Evolutionary conservation across 2,329 filamentous ascomycete species (phyloP), one percentile per base, ranked within the genome.

Genomic region (Berkeleyomyces basicola): DNA sequence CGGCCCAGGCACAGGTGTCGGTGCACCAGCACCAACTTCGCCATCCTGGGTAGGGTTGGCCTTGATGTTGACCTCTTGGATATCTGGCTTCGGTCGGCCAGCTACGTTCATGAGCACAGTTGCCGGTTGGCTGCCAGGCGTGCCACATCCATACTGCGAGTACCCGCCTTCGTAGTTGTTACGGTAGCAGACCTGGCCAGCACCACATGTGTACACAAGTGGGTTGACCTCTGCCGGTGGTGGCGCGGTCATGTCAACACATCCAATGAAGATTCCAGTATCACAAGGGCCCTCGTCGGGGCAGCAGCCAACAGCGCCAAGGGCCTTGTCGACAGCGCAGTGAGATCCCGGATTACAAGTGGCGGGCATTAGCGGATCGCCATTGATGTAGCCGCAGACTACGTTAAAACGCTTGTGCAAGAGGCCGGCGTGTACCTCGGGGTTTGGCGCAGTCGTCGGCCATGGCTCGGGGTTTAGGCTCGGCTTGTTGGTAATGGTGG

Each of bases 381-480:
- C 81, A 65, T 76, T 77, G 67, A 84, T 74, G 70, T 77, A 84
- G 49, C 81, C 81, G 67, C 81, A 83, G 63, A 84, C 69, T 14
- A 80, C 83, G 70, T 93, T 3, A 90, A 96, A 71, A 72, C 96
- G 42, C 90, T 90, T 0, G 75, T 95, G 0, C 70, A 86, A 87
- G 71, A n/a, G n/a, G n/a, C n/a, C n/a, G n/a, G 90, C 90, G 33
- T 86, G 82, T 72, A 82, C 83, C 5, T 60, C 16, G 36, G 55
- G 16, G 43, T 39, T 11, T 23, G 51, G 59, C 46, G 58, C 53
- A 11, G 59, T 11, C 46, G 49, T 7, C 1, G 58, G 58, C 46
- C 37, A 47, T 60, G 58, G 62, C 16, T 40, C n/a, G 10, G 59
- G 31, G 44, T 31, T 33, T 67, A 33, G 69, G 69, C 59, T 77